Conservation (phyloP, 208 protist species). For the Kentomonas sorsogonicus region DNA sequence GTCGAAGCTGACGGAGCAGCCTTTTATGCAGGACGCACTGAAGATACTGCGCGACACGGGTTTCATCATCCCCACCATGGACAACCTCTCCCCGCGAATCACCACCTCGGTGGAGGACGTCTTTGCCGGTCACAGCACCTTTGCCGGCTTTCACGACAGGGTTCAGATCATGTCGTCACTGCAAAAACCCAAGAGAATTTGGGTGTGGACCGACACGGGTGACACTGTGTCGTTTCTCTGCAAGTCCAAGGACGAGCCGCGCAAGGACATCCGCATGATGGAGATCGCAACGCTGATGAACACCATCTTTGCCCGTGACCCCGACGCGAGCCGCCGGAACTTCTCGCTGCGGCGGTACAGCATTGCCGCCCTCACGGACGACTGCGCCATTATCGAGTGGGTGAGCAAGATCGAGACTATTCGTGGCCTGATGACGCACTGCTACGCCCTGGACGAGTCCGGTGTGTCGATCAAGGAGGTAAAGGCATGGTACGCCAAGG, state of each 20-base stretch:
- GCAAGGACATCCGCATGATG: conserved; percentile 96
- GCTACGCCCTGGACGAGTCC: conserved; percentile 65
- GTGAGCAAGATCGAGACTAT: conserved; percentile 86
- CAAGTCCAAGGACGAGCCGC: conserved; percentile 92
- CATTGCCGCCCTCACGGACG: conserved; percentile 85
- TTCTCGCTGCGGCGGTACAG: conserved; percentile 85
- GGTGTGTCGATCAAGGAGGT: conserved; percentile 59
- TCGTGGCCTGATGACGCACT: conserved; percentile 63
- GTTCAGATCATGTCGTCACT: conserved; percentile 85
- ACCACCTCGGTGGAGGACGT: conserved; percentile 21
- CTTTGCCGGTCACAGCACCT: conserved; percentile 52
- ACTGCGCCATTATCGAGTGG: conserved; percentile 95
- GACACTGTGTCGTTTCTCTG: conserved; percentile 79
- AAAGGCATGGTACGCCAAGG: conserved; percentile 60
- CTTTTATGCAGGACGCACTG: conserved; percentile 56
- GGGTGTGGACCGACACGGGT: conserved; percentile 70
- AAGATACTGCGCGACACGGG: conserved; percentile 26
- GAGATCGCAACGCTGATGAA: conserved; percentile 94
- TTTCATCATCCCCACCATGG: conserved; percentile 71
- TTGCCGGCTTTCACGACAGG: conserved; percentile 64
- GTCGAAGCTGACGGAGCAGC: conserved; percentile 35
- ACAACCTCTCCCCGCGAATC: conserved; percentile 67
- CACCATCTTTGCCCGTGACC: conserved; percentile 81
- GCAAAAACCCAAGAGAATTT: conserved; percentile 91
- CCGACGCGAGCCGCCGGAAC: conserved; percentile 68